Evolutionary conservation across 2,329 filamentous ascomycete genomes (phyloP).

Genomic region (Pseudocercospora crystallina): DNA sequence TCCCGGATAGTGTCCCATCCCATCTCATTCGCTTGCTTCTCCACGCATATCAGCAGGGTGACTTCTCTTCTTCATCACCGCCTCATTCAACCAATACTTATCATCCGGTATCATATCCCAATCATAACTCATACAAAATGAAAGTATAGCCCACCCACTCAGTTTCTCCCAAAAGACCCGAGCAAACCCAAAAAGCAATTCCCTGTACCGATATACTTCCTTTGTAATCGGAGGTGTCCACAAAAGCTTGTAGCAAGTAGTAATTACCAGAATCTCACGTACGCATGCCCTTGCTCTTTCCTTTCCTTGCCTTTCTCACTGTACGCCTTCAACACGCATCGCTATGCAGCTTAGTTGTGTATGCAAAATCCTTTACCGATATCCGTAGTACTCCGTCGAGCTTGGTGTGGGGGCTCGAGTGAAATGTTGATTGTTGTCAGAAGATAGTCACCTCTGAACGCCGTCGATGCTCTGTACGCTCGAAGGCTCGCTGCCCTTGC

Average conservation of each 20-base stretch:
- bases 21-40: background rate
- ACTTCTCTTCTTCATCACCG: too few relatives aligned
- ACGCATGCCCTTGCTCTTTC: background rate
- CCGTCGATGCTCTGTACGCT: constrained; percentile 17
- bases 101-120: constrained; percentile 9
- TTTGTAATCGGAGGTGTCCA: background rate
- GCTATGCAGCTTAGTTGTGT: background rate
- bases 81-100: background rate
- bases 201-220: constrained; percentile 10
- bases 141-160: constrained; percentile 1
- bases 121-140: constrained; percentile 12
- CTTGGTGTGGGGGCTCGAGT: too few relatives aligned
- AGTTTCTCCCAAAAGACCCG: background rate
- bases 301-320: background rate
- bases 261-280: background rate
- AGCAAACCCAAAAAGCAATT: background rate
- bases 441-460: constrained; percentile 16
- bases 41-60: background rate
- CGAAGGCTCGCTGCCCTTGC: constrained; percentile 29
- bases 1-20: background rate
- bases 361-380: too few relatives aligned
- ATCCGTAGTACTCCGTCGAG: too few relatives aligned
- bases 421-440: background rate
- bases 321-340: constrained; percentile 4
- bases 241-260: too few relatives aligned